A percentile compares a stretch with the other conserved stretches of the same genome.
phyloP scores from a whole-genome alignment of 768 basidiomycete species.

The Psilocybe azurescens region DNA sequence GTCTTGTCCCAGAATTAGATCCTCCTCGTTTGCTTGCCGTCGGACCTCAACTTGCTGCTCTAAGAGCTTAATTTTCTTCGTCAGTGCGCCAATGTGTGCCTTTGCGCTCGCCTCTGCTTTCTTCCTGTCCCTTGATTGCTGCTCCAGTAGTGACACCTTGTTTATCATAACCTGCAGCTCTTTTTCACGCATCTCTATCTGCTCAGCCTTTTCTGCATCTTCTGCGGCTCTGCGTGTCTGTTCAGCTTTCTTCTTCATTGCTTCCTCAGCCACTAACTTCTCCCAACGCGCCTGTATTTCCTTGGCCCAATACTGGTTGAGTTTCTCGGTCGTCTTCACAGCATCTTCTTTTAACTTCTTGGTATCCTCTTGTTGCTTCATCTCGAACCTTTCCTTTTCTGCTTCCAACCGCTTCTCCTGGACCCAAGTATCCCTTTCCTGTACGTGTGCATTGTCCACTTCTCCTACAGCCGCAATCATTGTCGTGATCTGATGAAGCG shows the following conservation, averaged over 20 bases:
- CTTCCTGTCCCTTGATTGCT: not conserved
- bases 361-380: not conserved
- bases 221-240: not conserved
- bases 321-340: not conserved
- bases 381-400: not conserved
- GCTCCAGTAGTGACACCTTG: not conserved
- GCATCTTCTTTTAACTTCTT: not conserved
- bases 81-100: not conserved
- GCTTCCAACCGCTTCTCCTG: not conserved
- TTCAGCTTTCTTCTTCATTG: not conserved
- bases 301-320: conserved; percentile 3
- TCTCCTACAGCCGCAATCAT: not conserved
- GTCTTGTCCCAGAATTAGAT: not conserved
- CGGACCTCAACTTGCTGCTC: not conserved
- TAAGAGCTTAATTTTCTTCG: not conserved
- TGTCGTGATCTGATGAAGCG: not conserved
- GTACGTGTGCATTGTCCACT: not conserved
- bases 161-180: not conserved
- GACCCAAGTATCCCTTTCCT: not conserved
- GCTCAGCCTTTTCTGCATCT: not conserved
- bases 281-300: conserved; percentile 5
- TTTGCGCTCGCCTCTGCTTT: not conserved
- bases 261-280: not conserved
- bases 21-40: not conserved
- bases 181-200: not conserved